Evolutionary conservation across 345 rosid genomes (phyloP).

Genomic region (Firmiana major): DNA sequence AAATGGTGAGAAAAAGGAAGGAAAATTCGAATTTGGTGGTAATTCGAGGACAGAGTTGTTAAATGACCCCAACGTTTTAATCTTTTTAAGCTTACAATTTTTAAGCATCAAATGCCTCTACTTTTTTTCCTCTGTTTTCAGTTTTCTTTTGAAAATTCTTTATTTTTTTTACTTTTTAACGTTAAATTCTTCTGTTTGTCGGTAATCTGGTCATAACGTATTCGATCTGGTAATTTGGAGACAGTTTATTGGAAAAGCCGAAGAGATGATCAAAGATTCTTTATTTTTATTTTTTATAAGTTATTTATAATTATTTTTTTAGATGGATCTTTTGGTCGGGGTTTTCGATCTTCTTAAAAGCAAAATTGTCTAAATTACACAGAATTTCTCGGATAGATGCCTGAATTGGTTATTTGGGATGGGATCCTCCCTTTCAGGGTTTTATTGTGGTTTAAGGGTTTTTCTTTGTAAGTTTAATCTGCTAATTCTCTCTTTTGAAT

Average conservation of each 20-base stretch:
- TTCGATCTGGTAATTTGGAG: slow-evolving; percentile 38
- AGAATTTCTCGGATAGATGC: slow-evolving; percentile 7
- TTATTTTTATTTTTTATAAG: neutral
- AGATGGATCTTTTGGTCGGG: slow-evolving; percentile 23
- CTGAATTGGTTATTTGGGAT: slow-evolving; percentile 17
- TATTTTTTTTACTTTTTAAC: neutral
- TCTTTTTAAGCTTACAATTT: neutral
- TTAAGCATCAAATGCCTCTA: neutral
- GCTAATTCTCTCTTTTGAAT: neutral
- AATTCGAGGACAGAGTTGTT: neutral
- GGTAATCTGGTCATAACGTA: slow-evolving; percentile 12
- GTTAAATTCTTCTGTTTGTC: slow-evolving; percentile 8
- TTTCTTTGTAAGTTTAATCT: neutral
- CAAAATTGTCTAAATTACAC: slow-evolving; percentile 10
- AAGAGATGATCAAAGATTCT: neutral
- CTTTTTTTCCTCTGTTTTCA: neutral
- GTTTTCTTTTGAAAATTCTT: neutral
- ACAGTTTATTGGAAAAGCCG: neutral
- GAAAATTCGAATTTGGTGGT: slow-evolving; percentile 5
- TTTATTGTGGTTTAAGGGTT: slow-evolving; percentile 36
- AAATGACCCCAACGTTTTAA: neutral
- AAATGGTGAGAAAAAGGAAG: neutral
- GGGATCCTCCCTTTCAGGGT: slow-evolving; percentile 27
- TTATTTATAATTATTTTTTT: neutral
- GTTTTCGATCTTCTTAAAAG: slow-evolving; percentile 29